Percentiles rank a stretch among this genome's conserved stretches.
These are phyloP conservation scores for Heterobasidion parviporum DNA, from an alignment of 1,284 basidiomycete genomes.

Conservation along the genomic window DNA sequence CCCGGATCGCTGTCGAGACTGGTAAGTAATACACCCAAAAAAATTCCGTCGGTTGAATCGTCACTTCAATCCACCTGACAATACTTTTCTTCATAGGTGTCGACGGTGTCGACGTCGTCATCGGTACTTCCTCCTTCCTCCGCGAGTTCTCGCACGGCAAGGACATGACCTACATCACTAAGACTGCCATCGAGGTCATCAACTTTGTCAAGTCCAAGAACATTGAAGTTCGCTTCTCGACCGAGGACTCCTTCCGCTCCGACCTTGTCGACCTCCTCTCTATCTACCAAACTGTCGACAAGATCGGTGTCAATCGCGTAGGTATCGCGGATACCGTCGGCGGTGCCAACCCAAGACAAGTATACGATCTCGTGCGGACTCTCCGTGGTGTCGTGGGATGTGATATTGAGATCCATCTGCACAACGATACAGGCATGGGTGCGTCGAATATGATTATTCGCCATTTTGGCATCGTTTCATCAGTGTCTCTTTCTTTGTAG, in stretches of 20 bases:
- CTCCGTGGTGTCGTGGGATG: conserved; percentile 92
- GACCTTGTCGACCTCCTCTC: conserved; percentile 98
- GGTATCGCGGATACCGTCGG: conserved; percentile 99
- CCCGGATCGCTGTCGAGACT: conserved; percentile 96
- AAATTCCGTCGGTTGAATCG: not conserved
- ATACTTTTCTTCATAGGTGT: conserved; percentile 50
- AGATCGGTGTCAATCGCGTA: conserved; percentile 98
- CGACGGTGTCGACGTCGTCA: conserved; percentile 99
- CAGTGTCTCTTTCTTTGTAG: conserved; percentile 26
- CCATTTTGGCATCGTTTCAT: conserved; percentile 1
- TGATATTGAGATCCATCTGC: conserved; percentile 98
- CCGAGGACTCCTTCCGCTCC: conserved; percentile 99
- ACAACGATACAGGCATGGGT: conserved; percentile 97
- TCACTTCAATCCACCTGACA: not conserved
- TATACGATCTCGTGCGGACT: conserved; percentile 97
- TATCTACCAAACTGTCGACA: conserved; percentile 99
- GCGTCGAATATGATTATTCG: conserved; percentile 10
- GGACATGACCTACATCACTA: conserved; percentile 99
- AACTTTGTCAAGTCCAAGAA: conserved; percentile 99
- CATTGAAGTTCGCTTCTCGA: conserved; percentile 99
- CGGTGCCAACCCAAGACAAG: conserved; percentile 97
- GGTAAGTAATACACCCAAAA: conserved; percentile 39
- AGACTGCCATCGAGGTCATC: conserved; percentile 97
- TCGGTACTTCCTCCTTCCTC: conserved; percentile 98
- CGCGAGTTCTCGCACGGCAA: conserved; percentile 99